phyloP scores from a whole-genome alignment of 306 rosid genomes.

The Dryas drummondii region DNA sequence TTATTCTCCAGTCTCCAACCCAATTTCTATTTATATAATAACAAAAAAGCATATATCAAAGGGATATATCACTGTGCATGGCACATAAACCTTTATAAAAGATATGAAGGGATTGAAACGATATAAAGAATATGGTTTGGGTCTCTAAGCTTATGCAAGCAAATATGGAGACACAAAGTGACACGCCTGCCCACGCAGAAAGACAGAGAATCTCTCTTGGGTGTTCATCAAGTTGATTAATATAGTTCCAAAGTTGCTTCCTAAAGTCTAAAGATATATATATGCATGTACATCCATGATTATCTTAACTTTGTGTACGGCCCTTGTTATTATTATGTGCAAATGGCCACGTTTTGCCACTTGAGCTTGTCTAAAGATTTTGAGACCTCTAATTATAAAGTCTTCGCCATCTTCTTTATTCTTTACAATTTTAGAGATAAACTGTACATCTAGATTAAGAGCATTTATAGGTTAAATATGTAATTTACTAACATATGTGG shows the following conservation, averaged over 20 bases:
- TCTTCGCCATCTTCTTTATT: background rate
- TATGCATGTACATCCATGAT: constrained; percentile 13
- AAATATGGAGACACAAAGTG: constrained; percentile 20
- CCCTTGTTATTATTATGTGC: constrained; percentile 23
- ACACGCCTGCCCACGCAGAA: constrained; percentile 1
- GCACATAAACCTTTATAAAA: constrained; percentile 6
- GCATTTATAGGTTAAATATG: too few relatives aligned
- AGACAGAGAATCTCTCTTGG: constrained; percentile 9
- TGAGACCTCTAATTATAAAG: constrained; percentile 9
- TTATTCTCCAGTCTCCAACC: too few relatives aligned
- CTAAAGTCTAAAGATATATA: constrained; percentile 7
- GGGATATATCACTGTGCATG: background rate
- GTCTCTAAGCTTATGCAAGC: constrained; percentile 9
- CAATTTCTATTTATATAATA: too few relatives aligned
- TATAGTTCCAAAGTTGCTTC: constrained; percentile 19
- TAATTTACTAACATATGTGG: too few relatives aligned
- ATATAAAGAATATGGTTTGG: constrained; percentile 11
- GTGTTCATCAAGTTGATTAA: background rate
- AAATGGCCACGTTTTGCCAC: constrained; percentile 25
- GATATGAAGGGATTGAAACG: constrained; percentile 18
- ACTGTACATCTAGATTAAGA: too few relatives aligned
- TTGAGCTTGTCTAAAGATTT: constrained; percentile 17
- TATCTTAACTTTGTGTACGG: constrained; percentile 29
- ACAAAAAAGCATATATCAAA: constrained; percentile 3
- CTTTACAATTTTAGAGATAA: too few relatives aligned